Evolutionary conservation across 2,329 filamentous ascomycete species (phyloP), one percentile per base, ranked within the genome.

Genomic region (Anisogramma anomala): DNA sequence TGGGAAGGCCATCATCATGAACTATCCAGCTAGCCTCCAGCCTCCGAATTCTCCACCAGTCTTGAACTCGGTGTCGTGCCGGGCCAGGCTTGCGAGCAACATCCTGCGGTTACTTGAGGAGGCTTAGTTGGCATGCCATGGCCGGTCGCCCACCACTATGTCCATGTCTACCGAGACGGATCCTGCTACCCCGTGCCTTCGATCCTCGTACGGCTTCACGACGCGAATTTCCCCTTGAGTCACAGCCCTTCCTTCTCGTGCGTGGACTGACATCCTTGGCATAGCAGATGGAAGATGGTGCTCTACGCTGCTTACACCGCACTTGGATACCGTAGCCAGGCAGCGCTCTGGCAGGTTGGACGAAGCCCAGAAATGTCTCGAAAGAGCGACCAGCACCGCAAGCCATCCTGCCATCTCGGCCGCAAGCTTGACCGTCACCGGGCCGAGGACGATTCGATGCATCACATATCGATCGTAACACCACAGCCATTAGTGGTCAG

Each of bases 1-100:
- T 63, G 61, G 58, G 51, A 55, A 9, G 61, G 61, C 58, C 22
- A 47, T 65, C 38, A 53, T 57, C 32, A 50, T 64, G 46, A 54
- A 52, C 15, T 63, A 60, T 45, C 62, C 61, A 59, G 58, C 62
- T n/a, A n/a, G n/a, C n/a, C n/a, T n/a, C n/a, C 6, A 59, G 56
- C 27, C 51, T 62, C 50, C 50, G 65, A n/a, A 58, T 66, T 36
- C 48, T 66, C 25, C 58, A 66, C 39, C 61, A 62, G 44, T 53
- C 52, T 6, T 34, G 66, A 36, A 53, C 55, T 15, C 53, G 58
- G 39, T 64, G 61, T 41, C 50, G 49, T 11, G 48, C 52, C 22
- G 49, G 50, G n/a, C 41, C 53, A 20, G 30, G 35, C 46, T 60
- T 3, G 53, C 57, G 11, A 45, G 48, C 17, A 55, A 54, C 22